phyloP scores from a whole-genome alignment of 306 rosid species.

The Sophora flavescens region DNA sequence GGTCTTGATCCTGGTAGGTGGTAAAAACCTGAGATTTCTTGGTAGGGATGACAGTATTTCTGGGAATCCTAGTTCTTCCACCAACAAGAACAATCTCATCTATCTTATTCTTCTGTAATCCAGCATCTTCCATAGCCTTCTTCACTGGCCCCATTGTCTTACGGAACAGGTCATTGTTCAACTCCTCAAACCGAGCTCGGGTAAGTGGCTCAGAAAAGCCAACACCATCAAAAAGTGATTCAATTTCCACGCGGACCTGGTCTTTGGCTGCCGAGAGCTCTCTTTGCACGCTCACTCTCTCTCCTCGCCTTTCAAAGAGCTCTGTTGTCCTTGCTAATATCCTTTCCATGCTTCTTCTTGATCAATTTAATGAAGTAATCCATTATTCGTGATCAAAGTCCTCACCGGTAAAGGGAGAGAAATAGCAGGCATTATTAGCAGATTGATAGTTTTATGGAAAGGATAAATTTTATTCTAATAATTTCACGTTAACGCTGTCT shows the following conservation, averaged over 20 bases:
- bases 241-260: constrained; percentile 97
- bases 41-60: constrained; percentile 97
- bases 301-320: constrained; percentile 96
- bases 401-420: constrained; percentile 66
- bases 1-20: constrained; percentile 99
- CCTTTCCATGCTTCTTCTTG: constrained; percentile 95
- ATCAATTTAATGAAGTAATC: constrained; percentile 98
- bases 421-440: neutral
- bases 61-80: constrained; percentile 98
- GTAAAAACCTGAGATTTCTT: constrained; percentile 99
- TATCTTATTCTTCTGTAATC: constrained; percentile 85
- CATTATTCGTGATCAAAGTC: constrained; percentile 93
- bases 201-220: constrained; percentile 94
- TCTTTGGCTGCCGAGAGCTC: constrained; percentile 99
- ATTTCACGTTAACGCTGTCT: neutral
- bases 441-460: neutral
- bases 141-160: constrained; percentile 99
- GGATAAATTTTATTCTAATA: neutral
- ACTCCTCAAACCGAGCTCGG: constrained; percentile 92
- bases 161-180: constrained; percentile 96
- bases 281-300: constrained; percentile 95
- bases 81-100: constrained; percentile 97
- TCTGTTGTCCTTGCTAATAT: constrained; percentile 97
- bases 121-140: constrained; percentile 99
- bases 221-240: constrained; percentile 89